phyloP scores from a whole-genome alignment of 805 yeast species.

The Clavispora santaluciae region DNA sequence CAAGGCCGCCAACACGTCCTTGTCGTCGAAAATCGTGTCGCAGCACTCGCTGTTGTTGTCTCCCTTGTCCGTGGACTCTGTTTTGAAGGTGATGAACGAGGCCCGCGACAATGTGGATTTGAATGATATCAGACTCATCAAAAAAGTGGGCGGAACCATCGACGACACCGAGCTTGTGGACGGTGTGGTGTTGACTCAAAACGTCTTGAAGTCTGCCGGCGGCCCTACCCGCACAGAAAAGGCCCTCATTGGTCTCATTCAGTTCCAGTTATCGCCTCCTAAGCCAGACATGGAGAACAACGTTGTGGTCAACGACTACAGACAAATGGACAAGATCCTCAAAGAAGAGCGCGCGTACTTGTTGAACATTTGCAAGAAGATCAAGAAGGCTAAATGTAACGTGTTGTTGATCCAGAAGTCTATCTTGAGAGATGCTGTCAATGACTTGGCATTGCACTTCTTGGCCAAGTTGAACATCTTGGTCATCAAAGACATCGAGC shows the following conservation, averaged over 20 bases:
- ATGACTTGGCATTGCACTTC: constrained; percentile 91
- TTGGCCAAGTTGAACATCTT: constrained; percentile 86
- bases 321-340: constrained; percentile 98
- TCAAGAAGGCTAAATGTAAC: constrained; percentile 95
- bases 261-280: constrained; percentile 94
- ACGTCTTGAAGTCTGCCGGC: constrained; percentile 83
- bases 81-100: constrained; percentile 66
- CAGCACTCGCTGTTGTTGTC: constrained; percentile 84
- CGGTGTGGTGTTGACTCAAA: constrained; percentile 92
- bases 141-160: constrained; percentile 95
- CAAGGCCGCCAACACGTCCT: constrained; percentile 91
- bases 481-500: constrained; percentile 92
- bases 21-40: constrained; percentile 91
- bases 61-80: constrained; percentile 93
- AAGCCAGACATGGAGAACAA: constrained; percentile 97
- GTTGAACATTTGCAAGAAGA: constrained; percentile 90
- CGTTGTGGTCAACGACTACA: constrained; percentile 93
- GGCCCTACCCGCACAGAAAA: constrained; percentile 94
- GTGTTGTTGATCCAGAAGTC: constrained; percentile 87
- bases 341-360: constrained; percentile 97
- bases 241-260: constrained; percentile 85
- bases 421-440: constrained; percentile 91
- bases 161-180: constrained; percentile 92
- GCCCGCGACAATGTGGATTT: constrained; percentile 69
- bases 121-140: constrained; percentile 80